Evolutionary conservation across 805 yeast species (phyloP), one percentile per base, ranked within the genome.

Genomic region (Myxozyma monticola): DNA sequence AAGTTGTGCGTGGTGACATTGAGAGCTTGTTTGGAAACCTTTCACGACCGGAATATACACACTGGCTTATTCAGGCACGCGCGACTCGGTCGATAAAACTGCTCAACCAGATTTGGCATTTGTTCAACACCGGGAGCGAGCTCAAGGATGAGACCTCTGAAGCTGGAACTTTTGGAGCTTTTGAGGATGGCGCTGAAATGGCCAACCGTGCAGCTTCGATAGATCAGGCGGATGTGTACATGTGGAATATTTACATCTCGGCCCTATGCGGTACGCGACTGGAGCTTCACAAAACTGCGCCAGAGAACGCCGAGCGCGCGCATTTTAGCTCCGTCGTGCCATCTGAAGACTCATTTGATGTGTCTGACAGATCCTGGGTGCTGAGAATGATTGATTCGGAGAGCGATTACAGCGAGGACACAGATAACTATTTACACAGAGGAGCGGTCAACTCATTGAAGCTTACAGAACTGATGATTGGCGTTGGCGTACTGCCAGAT

Each of bases 401-500:
- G 17, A 36, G 4, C 26, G 35, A 12, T 7, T 17, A 29, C 22
- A 9, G 28, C 20, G 35, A n/a, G 21, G 45, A 31, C 17, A 22
- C 28, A 17, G 26, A 20, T 12, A 15, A 42, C 4, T 39, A 47
- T 20, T 21, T 51, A 22, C 44, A 51, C 9, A 30, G 22, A 21
- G 10, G 33, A 8, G 38, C 48, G 17, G 45, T 39, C n/a, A 45
- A 34, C 25, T 57, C 66, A 5, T 25, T 62, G 9, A 50, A 55
- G 12, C 41, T 68, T 30, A 39, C 65, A 20, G 56, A 55, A 10
- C 42, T 53, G 7, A 66, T 68, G 69, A 47, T 55, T 28, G 50
- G 52, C n/a, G 60, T 55, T 17, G 68, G 66, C 8, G 58, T 64
- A 4, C 38, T 52, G 33, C 66, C 69, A 12, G 59, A 69, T 40